phyloP scores from a whole-genome alignment of 768 basidiomycete genomes.

The Termitomyces sp. region DNA sequence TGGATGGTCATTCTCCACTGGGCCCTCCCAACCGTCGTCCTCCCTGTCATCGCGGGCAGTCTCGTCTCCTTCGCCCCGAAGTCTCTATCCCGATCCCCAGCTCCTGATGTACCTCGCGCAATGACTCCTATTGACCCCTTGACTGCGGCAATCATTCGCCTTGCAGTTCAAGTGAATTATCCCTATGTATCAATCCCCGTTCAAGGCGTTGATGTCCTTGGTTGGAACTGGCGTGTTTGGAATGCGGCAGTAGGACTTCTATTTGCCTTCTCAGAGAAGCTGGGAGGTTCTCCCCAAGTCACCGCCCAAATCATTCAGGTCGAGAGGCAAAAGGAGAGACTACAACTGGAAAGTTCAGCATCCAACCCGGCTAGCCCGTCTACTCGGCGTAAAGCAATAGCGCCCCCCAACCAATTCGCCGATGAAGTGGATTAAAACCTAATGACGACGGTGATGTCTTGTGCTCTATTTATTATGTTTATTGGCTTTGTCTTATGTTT shows the following conservation, averaged over 20 bases:
- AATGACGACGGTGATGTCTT: background rate
- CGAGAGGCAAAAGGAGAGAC: constrained; percentile 18
- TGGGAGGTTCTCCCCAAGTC: constrained; percentile 39
- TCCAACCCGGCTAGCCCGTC: constrained; percentile 1
- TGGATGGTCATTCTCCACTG: constrained; percentile 57
- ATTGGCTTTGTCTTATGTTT: constrained; percentile 9
- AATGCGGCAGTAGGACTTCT: constrained; percentile 51
- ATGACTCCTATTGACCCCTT: constrained; percentile 50
- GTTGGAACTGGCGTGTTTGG: constrained; percentile 49
- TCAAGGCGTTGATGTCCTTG: constrained; percentile 48
- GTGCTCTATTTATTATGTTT: constrained; percentile 10
- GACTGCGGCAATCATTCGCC: constrained; percentile 57
- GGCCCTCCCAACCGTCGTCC: constrained; percentile 53
- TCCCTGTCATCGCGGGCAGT: constrained; percentile 52
- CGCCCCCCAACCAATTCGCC: constrained; percentile 8
- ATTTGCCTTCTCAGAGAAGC: constrained; percentile 66
- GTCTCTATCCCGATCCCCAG: constrained; percentile 12
- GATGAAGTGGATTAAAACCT: constrained; percentile 13
- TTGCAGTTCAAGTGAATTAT: constrained; percentile 58
- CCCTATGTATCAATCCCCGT: constrained; percentile 34
- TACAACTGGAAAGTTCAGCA: constrained; percentile 6
- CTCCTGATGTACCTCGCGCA: constrained; percentile 9
- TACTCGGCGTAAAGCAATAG: constrained; percentile 16
- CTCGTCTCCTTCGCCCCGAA: constrained; percentile 58
- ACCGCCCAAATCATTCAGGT: constrained; percentile 24